Conservation (phyloP, 352 stramenopile species). For the Globisporangium splendens region DNA sequence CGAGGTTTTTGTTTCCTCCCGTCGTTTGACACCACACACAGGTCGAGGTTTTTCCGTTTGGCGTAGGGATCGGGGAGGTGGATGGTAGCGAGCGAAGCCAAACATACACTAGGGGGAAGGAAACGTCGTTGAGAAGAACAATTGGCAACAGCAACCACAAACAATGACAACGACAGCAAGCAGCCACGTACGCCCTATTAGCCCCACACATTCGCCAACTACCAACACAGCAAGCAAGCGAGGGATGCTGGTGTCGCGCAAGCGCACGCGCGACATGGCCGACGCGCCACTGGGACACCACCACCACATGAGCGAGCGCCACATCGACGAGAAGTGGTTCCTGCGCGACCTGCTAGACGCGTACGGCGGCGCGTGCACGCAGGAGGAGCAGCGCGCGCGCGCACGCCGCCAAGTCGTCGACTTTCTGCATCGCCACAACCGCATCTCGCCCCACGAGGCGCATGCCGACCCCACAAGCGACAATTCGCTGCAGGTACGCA, state of each 20-base stretch:
- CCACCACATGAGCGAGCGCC: constrained; percentile 12
- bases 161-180: constrained; percentile 1
- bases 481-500: constrained; percentile 19
- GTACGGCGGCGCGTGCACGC: constrained; percentile 7
- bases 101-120: not conserved
- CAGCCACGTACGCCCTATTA: not conserved
- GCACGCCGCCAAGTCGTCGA: constrained; percentile 21
- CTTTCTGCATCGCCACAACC: constrained; percentile 31
- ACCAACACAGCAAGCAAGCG: not conserved
- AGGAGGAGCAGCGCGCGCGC: constrained; percentile 2
- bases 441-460: constrained; percentile 9
- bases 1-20: constrained; percentile 10
- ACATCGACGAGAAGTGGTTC: constrained; percentile 34
- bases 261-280: constrained; percentile 32
- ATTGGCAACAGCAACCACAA: constrained; percentile 1
- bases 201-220: not conserved
- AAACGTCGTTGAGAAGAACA: constrained; percentile 6
- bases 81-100: not conserved
- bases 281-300: constrained; percentile 23
- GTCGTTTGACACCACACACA: too few species aligned
- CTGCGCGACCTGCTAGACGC: constrained; percentile 31
- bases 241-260: constrained; percentile 47
- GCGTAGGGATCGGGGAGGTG: not conserved
- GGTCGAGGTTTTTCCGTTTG: constrained; percentile 11
- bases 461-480: constrained; percentile 4